Evolutionary conservation across 768 basidiomycete genomes (phyloP), one percentile per base, ranked within the genome.

Genomic region (Cyclocybe aegerita): DNA sequence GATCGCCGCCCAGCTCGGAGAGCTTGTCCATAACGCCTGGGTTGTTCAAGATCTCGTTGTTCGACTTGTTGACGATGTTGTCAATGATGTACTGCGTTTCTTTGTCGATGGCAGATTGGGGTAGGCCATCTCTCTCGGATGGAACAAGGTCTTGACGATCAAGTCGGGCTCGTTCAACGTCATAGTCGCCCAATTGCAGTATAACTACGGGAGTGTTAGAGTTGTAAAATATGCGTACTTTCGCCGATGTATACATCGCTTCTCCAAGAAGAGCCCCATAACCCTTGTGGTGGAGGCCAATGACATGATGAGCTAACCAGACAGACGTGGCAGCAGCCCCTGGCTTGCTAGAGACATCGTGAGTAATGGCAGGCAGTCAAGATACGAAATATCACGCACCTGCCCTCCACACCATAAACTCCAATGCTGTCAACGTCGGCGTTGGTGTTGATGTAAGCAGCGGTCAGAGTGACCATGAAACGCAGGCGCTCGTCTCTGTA

Each of bases 381-480:
- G 8, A 14, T 40, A n/a, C 1, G 12, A 36, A 14, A 39, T 31
- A 42, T 42, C 16, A 49, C 67, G 34, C 30, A 76, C 77, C 76
- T 78, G 48, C 77, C 77, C 56, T 78, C 76, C 16, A 79, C 60
- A 2, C 77, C 78, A 53, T 76, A 77, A 0, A 70, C 56, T 0
- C 77, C 77, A 23, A 78, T 74, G 43, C 60, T 71, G 46, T 66
- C 68, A 0, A 42, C 65, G 12, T 49, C 53, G 34, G 58, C 59
- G 16, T 52, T 57, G 34, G 47, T 48, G 38, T 53, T 35, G 17
- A 59, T 46, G 29, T 49, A 46, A 1, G 45, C 48, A 10, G 53
- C 51, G 2, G 44, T 60, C n/a, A 62, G 59, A 0, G 70, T 76
- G 9, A 75, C 46, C 35, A 77, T 53, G 43, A 59, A 67, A n/a